Conservation (phyloP, 768 basidiomycete species). For the Hericium rajendrae region DNA sequence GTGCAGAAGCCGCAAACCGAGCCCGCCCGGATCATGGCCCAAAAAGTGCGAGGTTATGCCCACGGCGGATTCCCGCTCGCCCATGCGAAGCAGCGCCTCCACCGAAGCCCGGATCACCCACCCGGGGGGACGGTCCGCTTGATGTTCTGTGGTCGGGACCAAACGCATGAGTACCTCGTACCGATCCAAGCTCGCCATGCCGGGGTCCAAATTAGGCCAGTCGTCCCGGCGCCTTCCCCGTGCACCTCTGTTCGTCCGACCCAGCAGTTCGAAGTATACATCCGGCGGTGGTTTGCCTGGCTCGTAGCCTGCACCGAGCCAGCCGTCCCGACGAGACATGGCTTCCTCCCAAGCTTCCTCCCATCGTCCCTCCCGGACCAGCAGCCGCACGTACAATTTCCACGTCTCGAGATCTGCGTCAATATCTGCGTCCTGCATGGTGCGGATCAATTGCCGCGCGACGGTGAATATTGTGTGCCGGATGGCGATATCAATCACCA, state of each 20-base stretch:
- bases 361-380: conserved; percentile 50
- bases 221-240: conserved; percentile 15
- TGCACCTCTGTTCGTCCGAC: conserved; percentile 30
- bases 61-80: conserved; percentile 4
- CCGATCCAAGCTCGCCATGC: conserved; percentile 4
- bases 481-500: conserved; percentile 38
- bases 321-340: neutral
- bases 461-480: conserved; percentile 39
- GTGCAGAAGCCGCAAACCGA: conserved; percentile 9
- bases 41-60: conserved; percentile 7
- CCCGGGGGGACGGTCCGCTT: conserved; percentile 1
- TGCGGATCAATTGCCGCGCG: conserved; percentile 33
- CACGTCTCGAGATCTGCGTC: conserved; percentile 42
- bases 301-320: neutral
- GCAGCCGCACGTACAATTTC: conserved; percentile 46
- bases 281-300: conserved; percentile 25
- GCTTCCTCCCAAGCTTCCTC: conserved; percentile 38
- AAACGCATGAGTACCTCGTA: conserved; percentile 6
- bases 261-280: conserved; percentile 58
- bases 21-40: neutral
- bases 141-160: conserved; percentile 1
- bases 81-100: conserved; percentile 9
- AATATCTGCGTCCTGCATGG: conserved; percentile 37
- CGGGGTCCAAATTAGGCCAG: conserved; percentile 8
- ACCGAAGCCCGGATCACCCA: conserved; percentile 4